These are phyloP conservation scores for Aschersonia sp. DNA, from an alignment of 2,329 filamentous ascomycete species.

Conservation along the genomic window DNA sequence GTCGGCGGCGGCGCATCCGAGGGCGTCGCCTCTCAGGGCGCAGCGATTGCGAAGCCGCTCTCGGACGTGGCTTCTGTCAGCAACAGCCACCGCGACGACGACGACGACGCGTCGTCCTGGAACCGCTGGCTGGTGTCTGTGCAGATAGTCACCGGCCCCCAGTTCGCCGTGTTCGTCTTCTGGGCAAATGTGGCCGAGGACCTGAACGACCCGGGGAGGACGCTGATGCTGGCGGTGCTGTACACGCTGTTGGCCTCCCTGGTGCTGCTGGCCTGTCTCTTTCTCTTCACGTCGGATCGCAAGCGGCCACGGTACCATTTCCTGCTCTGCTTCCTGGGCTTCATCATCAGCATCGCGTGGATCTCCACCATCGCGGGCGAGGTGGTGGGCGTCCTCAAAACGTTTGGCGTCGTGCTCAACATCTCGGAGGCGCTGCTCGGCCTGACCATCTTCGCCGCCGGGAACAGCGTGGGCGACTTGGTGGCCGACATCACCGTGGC, in stretches of 20 bases:
- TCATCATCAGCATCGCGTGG: constrained; percentile 85
- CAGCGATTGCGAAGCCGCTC: constrained; percentile 11
- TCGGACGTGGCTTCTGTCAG: constrained; percentile 18
- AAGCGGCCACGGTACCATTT: constrained; percentile 60
- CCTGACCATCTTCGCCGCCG: constrained; percentile 89
- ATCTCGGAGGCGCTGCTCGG: constrained; percentile 93
- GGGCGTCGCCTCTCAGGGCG: background rate
- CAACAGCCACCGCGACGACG: constrained; percentile 8
- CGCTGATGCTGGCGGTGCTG: constrained; percentile 42
- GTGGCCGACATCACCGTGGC: constrained; percentile 93
- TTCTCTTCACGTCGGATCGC: constrained; percentile 53
- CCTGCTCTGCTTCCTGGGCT: constrained; percentile 75
- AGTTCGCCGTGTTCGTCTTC: constrained; percentile 65
- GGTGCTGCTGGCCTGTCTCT: constrained; percentile 48
- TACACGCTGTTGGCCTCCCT: constrained; percentile 56
- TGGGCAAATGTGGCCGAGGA: constrained; percentile 56
- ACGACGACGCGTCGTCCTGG: constrained; percentile 47
- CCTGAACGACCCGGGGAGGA: constrained; percentile 31
- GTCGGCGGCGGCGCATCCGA: constrained; percentile 1
- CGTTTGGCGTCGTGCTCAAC: constrained; percentile 76
- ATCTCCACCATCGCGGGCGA: constrained; percentile 92
- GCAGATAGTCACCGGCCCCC: constrained; percentile 74
- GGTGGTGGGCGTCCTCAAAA: constrained; percentile 88
- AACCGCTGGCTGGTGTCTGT: constrained; percentile 80
- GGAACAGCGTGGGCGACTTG: constrained; percentile 86